Evolutionary conservation across 2,329 filamentous ascomycete genomes (phyloP).

Genomic region (Xylaria sp.): DNA sequence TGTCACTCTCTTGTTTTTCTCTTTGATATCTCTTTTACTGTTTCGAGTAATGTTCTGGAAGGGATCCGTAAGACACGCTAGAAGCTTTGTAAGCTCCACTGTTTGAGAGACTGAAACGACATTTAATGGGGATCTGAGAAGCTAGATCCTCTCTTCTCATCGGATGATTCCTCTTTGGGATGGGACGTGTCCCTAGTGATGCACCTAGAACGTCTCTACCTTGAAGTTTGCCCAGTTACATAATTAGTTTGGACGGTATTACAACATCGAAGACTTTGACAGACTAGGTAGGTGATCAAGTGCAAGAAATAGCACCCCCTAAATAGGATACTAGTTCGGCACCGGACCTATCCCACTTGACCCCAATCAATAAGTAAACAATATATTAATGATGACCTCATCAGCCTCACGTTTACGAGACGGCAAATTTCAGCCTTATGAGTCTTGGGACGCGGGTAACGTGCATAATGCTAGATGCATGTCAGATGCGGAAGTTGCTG

Average conservation of each 20-base stretch:
- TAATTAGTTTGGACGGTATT: neutral
- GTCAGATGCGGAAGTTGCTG: conserved; percentile 32
- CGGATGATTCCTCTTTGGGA: conserved; percentile 23
- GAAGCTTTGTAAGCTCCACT: conserved; percentile 26
- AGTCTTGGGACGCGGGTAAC: conserved; percentile 31
- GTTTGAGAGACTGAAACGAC: conserved; percentile 31
- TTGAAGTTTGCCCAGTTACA: neutral
- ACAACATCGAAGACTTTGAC: neutral
- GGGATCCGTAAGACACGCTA: conserved; percentile 13
- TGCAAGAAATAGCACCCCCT: neutral
- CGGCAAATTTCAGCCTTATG: conserved; percentile 35
- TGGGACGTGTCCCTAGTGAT: conserved; percentile 21
- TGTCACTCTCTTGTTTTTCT: conserved; percentile 2
- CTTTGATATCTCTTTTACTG: neutral
- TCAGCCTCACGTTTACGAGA: conserved; percentile 22
- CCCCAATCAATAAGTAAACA: neutral
- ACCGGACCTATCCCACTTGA: neutral
- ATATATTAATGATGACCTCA: conserved; percentile 13
- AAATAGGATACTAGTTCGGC: neutral
- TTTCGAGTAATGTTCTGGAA: conserved; percentile 36
- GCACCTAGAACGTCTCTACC: neutral
- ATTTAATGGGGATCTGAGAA: conserved; percentile 30
- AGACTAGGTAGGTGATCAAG: conserved; percentile 5
- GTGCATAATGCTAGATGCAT: conserved; percentile 34
- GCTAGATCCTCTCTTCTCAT: conserved; percentile 15